Conservation (phyloP, 2,329 filamentous ascomycete genomes). For the Xylaria hypoxylon region DNA sequence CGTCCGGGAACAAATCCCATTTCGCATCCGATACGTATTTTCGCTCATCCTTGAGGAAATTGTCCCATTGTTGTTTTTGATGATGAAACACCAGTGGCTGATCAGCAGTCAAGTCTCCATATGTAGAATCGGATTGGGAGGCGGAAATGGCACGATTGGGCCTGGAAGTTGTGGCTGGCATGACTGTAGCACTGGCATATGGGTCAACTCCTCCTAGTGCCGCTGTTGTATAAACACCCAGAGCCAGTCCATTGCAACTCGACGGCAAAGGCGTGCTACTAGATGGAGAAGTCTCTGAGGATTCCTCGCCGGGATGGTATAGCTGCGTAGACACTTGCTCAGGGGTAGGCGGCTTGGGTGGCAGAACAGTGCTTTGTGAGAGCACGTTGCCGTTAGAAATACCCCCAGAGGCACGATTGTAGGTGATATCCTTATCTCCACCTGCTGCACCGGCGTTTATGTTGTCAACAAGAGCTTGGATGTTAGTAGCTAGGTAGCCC, state of each 20-base stretch:
- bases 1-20: conserved; percentile 83
- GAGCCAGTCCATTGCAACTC: conserved; percentile 48
- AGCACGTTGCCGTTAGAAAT: conserved; percentile 42
- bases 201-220: conserved; percentile 44
- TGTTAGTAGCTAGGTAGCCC: conserved; percentile 43
- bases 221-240: conserved; percentile 51
- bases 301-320: conserved; percentile 48
- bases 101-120: conserved; percentile 27
- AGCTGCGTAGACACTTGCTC: conserved; percentile 55
- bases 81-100: conserved; percentile 30
- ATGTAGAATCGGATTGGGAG: conserved; percentile 35
- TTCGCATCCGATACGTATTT: conserved; percentile 81
- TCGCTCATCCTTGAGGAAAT: conserved; percentile 78
- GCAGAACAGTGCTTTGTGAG: conserved; percentile 57
- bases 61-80: conserved; percentile 70
- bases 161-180: conserved; percentile 47
- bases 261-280: conserved; percentile 43
- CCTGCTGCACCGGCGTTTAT: conserved; percentile 44
- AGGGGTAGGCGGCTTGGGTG: conserved; percentile 59
- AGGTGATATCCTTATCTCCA: conserved; percentile 46
- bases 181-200: conserved; percentile 48
- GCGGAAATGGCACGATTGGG: conserved; percentile 43
- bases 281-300: conserved; percentile 45
- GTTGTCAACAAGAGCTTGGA: conserved; percentile 47
- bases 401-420: conserved; percentile 46